These are phyloP conservation scores for Colletotrichum sp. DNA, from an alignment of 2,329 filamentous ascomycete species.

Conservation along the genomic window DNA sequence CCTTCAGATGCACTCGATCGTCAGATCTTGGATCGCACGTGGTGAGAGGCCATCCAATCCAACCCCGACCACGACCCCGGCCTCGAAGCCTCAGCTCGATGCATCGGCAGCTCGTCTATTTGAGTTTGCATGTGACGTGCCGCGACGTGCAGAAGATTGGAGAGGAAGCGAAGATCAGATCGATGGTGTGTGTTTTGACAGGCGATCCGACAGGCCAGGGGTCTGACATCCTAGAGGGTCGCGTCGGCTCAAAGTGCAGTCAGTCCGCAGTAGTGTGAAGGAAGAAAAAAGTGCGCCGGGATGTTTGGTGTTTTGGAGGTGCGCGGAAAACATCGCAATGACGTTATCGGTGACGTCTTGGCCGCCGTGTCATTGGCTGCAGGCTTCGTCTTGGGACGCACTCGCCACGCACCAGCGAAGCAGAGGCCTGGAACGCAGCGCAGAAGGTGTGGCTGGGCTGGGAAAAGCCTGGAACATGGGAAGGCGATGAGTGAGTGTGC, in stretches of 20 bases:
- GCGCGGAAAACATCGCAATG: neutral
- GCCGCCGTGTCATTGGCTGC: conserved; percentile 6
- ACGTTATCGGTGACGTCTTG: conserved; percentile 23
- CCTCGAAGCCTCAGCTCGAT: neutral
- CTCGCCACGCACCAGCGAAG: conserved; percentile 16
- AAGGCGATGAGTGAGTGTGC: neutral
- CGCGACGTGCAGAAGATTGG: neutral
- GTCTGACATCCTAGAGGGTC: neutral
- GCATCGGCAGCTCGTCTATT: neutral
- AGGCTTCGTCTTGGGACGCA: neutral
- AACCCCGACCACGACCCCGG: neutral
- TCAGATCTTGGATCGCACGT: conserved; percentile 5
- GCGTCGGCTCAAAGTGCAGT: neutral
- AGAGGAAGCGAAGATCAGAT: neutral
- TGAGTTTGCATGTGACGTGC: conserved; percentile 1
- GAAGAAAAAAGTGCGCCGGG: neutral
- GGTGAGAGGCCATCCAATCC: neutral
- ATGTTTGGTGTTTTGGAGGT: neutral
- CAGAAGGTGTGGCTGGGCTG: conserved; percentile 21
- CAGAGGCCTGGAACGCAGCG: neutral
- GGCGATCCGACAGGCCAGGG: neutral
- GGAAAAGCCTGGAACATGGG: conserved; percentile 14
- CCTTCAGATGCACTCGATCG: neutral
- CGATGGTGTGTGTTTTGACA: neutral
- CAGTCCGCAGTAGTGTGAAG: neutral